phyloP scores from a whole-genome alignment of 768 basidiomycete species.

The Agaricus subrufescens region DNA sequence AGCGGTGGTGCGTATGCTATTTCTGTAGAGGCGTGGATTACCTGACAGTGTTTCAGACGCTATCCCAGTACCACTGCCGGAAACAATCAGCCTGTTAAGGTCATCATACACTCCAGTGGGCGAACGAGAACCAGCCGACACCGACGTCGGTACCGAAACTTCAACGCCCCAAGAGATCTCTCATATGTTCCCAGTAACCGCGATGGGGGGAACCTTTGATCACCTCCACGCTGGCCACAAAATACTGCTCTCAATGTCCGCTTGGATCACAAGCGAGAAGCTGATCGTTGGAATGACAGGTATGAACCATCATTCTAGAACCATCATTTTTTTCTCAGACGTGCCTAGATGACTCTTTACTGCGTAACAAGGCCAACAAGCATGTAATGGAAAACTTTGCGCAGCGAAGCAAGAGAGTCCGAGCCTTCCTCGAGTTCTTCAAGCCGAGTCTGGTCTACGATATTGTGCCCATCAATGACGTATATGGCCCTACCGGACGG shows the following conservation, averaged over 20 bases:
- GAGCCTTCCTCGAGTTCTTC: constrained; percentile 68
- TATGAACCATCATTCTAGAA: constrained; percentile 23
- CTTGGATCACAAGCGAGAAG: constrained; percentile 74
- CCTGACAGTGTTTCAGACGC: constrained; percentile 25
- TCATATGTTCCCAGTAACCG: constrained; percentile 58
- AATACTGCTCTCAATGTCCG: constrained; percentile 89
- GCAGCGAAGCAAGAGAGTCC: constrained; percentile 51
- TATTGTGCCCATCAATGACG: constrained; percentile 73
- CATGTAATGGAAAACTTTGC: constrained; percentile 61
- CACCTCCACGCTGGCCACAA: constrained; percentile 98
- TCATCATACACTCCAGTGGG: constrained; percentile 31
- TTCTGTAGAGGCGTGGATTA: neutral
- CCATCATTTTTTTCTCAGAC: constrained; percentile 4
- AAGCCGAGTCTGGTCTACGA: constrained; percentile 61
- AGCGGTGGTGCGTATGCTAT: constrained; percentile 34
- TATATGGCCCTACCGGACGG: constrained; percentile 87
- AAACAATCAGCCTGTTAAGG: constrained; percentile 32
- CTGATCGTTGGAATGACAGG: constrained; percentile 90
- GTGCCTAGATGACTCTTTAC: constrained; percentile 57
- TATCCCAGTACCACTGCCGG: constrained; percentile 37
- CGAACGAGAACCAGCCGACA: constrained; percentile 14
- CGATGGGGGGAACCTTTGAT: constrained; percentile 95
- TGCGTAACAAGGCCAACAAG: constrained; percentile 66
- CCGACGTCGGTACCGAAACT: neutral
- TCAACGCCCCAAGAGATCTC: constrained; percentile 2